A percentile compares a stretch with the other conserved stretches of the same genome.
Evolutionary conservation across 192 early-diverging fungal species (phyloP).

Genomic region (Lobosporangium transversale): DNA sequence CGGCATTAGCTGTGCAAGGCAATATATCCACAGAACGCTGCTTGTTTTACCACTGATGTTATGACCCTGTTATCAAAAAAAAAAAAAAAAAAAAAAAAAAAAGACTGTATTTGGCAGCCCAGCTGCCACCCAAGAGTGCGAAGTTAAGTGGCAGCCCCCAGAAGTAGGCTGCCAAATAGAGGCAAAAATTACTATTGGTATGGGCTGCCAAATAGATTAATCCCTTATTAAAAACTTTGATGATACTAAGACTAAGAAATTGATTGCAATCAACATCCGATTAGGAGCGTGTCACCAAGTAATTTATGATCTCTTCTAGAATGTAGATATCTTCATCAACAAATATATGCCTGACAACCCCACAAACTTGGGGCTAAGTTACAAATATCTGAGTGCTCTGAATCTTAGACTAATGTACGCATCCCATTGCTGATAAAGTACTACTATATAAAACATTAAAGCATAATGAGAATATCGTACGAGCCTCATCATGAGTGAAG

Average conservation of each 20-base stretch:
- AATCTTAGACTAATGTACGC: conserved; percentile 90
- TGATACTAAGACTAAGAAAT: conserved; percentile 67
- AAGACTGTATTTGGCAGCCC: too few relatives aligned
- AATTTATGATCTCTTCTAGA: conserved; percentile 70
- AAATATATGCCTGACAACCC: conserved; percentile 94
- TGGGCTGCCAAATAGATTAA: too few relatives aligned
- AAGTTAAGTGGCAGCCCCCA: too few relatives aligned
- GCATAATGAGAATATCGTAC: not conserved
- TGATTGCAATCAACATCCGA: conserved; percentile 89
- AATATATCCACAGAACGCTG: too few relatives aligned
- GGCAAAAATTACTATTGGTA: too few relatives aligned
- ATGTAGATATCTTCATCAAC: conserved; percentile 88
- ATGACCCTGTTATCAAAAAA: too few relatives aligned
- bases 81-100: too few relatives aligned
- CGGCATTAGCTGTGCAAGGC: too few relatives aligned
- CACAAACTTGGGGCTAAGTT: conserved; percentile 77
- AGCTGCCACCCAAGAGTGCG: too few relatives aligned
- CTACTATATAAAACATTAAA: not conserved
- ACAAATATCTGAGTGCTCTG: conserved; percentile 67
- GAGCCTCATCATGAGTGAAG: too few relatives aligned
- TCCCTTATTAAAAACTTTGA: conserved; percentile 49
- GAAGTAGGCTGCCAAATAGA: too few relatives aligned
- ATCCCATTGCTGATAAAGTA: conserved; percentile 75
- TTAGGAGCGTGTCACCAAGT: conserved; percentile 66
- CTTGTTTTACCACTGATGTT: too few relatives aligned